Conservation (phyloP, 352 stramenopile genomes). For the Elongisporangium undulatum region DNA sequence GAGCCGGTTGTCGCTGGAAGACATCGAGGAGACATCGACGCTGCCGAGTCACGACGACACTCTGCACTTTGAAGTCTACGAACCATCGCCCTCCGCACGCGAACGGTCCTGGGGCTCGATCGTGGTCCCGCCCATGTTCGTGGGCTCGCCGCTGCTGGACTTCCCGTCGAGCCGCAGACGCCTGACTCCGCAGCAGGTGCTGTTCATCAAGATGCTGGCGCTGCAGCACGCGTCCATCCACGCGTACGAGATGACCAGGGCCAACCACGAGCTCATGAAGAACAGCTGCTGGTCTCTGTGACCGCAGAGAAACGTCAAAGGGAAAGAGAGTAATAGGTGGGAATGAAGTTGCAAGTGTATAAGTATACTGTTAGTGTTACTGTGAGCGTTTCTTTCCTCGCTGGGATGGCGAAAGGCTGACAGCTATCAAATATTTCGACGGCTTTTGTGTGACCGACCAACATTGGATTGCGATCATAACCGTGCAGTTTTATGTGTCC, state of each 20-base stretch:
- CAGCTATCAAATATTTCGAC: not conserved
- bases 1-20: not conserved
- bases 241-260: conserved; percentile 35
- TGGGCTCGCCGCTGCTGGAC: not conserved
- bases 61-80: not conserved
- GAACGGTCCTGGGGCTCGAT: not conserved
- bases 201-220: conserved; percentile 21
- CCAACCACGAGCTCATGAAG: conserved; percentile 38
- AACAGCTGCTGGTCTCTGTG: not conserved
- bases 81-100: not conserved
- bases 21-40: not conserved
- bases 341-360: not conserved
- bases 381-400: not conserved
- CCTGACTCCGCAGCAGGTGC: not conserved
- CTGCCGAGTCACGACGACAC: not conserved
- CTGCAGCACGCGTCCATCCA: conserved; percentile 32
- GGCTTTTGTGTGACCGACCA: not conserved
- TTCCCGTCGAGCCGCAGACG: not conserved
- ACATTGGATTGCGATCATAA: not conserved
- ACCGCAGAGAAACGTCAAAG: not conserved
- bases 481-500: not conserved
- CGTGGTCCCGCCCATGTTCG: not conserved
- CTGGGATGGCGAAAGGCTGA: not conserved
- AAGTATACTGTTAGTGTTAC: not conserved
- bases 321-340: too few relatives aligned